Base-by-base conservation (phyloP, 2,329 filamentous ascomycete genomes). In the Nemania serpens region DNA sequence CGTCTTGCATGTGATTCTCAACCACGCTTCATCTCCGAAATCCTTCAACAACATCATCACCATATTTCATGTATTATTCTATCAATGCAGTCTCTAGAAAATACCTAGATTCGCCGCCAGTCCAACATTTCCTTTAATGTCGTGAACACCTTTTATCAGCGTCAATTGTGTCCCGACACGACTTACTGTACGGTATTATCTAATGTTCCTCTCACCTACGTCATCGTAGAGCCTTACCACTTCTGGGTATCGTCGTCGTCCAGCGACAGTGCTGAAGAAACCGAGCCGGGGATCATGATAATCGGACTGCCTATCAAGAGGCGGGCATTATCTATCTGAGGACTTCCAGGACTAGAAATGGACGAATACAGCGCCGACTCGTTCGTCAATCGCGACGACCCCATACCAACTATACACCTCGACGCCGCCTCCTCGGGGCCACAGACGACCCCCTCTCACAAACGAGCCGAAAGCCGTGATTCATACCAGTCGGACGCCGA, bases 331-430 rank as follows among this genome's bases (percentile, higher is more conserved):
- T 29, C 25, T 29, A 29, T 7, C 25, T 29, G 33, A 43, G 20
- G 18, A 5, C 17, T 2, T 33, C 48, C 25, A 42, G 29, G 4
- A 29, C 25, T 29, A 29, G 25, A 15, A 1, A 74, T 73, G 71
- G 69, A 70, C n/a, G 68, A 73, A 17, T 61, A 62, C 34, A 58
- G 39, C n/a, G 17, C 62, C 2, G 66, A 70, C 15, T 63, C 61
- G 9, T 72, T 75, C 67, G 73, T 69, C 63, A 75, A 75, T 42
- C 72, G 73, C 22, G 71, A 72, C 47, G 73, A 74, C 43, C 71
- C 73, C 7, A 74, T 75, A 37, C 71, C 72, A 4, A 68, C 66
- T 33, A 63, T 74, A 29, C 57, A 64, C 25, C 60, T 75, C 0
- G 68, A 72, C 39, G 61, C 62, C 2, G 64, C 70, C 3, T 64